Percentiles rank a stretch among this genome's conserved stretches.
phyloP scores from a whole-genome alignment of 495 filamentous ascomycete species.

The Daldinia concentrica region DNA sequence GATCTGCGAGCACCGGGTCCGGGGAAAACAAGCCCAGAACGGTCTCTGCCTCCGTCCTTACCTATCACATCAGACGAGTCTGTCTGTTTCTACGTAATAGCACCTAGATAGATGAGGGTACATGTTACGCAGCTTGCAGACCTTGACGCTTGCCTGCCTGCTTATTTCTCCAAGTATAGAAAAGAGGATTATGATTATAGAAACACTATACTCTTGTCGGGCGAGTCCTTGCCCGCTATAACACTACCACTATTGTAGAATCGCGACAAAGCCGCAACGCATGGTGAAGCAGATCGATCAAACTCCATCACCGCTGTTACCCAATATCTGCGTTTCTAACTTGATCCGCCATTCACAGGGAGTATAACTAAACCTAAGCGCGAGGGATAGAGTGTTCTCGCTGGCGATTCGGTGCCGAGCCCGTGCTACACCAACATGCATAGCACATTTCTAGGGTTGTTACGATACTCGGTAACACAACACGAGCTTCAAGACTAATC shows the following conservation, averaged over 20 bases:
- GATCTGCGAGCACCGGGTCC: slow-evolving; percentile 37
- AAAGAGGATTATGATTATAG: slow-evolving; percentile 9
- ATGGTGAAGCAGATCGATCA: slow-evolving; percentile 13
- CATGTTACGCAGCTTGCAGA: slow-evolving; percentile 9
- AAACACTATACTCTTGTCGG: slow-evolving; percentile 3
- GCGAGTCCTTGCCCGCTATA: background rate
- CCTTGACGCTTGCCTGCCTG: slow-evolving; percentile 6
- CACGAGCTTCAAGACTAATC: slow-evolving; percentile 20
- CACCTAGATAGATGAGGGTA: slow-evolving; percentile 6
- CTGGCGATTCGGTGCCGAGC: slow-evolving; percentile 33
- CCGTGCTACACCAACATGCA: slow-evolving; percentile 29
- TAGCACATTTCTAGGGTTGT: slow-evolving; percentile 26
- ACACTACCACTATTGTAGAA: slow-evolving; percentile 16
- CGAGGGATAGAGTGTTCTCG: slow-evolving; percentile 15
- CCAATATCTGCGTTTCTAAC: slow-evolving; percentile 33
- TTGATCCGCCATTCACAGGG: slow-evolving; percentile 36
- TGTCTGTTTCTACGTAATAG: background rate
- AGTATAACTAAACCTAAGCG: slow-evolving; percentile 24
- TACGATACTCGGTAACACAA: slow-evolving; percentile 23
- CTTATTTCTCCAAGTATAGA: slow-evolving; percentile 16
- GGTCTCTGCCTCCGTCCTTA: slow-evolving; percentile 17
- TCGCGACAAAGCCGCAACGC: slow-evolving; percentile 21
- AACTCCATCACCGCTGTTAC: slow-evolving; percentile 29
- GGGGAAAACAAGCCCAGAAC: slow-evolving; percentile 38
- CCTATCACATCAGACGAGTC: background rate